Conservation (phyloP, 805 yeast genomes). For the Candida caryicola region DNA sequence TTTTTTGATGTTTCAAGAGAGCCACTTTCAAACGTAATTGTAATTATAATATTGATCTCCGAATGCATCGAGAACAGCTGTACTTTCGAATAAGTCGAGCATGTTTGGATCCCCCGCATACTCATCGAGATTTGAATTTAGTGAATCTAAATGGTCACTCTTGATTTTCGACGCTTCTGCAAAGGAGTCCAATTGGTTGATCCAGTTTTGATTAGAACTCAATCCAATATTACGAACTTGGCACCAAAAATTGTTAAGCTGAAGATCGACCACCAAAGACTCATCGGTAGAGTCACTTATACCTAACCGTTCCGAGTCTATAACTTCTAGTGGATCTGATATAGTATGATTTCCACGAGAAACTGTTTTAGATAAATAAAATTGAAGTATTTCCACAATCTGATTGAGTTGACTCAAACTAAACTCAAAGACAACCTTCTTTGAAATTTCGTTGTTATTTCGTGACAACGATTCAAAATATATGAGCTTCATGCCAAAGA, state of each 20-base stretch:
- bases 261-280: conserved; percentile 5
- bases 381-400: conserved; percentile 1
- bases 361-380: neutral
- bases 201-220: neutral
- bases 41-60: neutral
- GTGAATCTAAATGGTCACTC: neutral
- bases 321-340: neutral
- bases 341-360: neutral
- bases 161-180: neutral
- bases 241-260: conserved; percentile 11
- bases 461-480: conserved; percentile 4
- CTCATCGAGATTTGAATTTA: neutral
- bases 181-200: neutral
- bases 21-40: too few species aligned
- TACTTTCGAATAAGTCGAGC: neutral
- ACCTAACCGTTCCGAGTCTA: neutral
- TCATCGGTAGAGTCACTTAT: conserved; percentile 2
- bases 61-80: neutral
- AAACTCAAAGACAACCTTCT: neutral
- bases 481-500: conserved; percentile 1
- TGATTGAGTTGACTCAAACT: neutral
- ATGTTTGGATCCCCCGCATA: neutral
- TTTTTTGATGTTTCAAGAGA: too few species aligned
- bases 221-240: conserved; percentile 5
- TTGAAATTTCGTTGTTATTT: conserved; percentile 3